Conservation (phyloP, 2,329 filamentous ascomycete genomes). For the Botrytis elliptica region DNA sequence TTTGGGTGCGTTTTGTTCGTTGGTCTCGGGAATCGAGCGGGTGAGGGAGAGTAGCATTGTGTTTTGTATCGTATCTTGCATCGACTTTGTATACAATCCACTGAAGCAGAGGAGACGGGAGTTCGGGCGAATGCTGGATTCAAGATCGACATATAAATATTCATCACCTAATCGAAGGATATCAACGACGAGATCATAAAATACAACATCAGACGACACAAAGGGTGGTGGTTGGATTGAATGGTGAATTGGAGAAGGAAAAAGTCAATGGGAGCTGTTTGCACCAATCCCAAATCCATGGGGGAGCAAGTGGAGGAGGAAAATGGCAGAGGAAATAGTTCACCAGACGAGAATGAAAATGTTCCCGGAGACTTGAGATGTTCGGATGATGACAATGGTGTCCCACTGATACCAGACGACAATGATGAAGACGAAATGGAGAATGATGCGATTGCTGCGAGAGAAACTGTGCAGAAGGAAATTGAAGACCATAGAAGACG, state of each 20-base stretch:
- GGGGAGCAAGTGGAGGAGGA: background rate
- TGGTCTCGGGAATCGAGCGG: no score
- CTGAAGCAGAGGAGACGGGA: background rate
- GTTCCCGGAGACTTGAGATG: background rate
- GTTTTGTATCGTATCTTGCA: background rate
- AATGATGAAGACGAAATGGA: constrained; percentile 8
- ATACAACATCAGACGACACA: background rate
- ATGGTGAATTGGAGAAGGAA: background rate
- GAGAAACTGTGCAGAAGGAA: constrained; percentile 2
- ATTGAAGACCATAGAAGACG: constrained; percentile 1
- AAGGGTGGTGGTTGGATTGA: background rate
- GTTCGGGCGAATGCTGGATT: background rate
- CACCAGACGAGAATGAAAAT: background rate
- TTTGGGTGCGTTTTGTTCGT: background rate
- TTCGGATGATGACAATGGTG: background rate
- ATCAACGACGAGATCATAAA: background rate
- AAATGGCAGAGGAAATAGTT: background rate
- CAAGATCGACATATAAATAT: background rate
- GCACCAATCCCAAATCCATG: constrained; percentile 4
- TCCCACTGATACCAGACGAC: constrained; percentile 5
- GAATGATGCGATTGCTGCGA: constrained; percentile 3
- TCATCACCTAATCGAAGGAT: background rate
- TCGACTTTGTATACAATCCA: background rate
- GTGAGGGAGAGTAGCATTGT: background rate
- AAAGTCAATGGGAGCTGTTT: constrained; percentile 11